Evolutionary conservation across 2,329 filamentous ascomycete species (phyloP).

Genomic region (Talaromyces piceae): DNA sequence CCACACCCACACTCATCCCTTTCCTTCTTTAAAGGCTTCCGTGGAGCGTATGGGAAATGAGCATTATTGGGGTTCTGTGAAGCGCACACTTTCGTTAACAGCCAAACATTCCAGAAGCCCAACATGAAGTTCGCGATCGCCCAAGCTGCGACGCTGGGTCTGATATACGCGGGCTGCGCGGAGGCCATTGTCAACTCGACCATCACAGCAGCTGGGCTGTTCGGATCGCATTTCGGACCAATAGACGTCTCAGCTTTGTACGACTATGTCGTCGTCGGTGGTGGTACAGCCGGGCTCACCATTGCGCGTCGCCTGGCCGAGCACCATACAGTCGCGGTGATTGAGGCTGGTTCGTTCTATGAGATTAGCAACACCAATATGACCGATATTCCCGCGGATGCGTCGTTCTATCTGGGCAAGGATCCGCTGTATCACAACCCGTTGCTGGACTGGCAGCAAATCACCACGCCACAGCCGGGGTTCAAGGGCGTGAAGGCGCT

Average conservation of each 20-base stretch:
- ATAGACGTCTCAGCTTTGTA: not conserved
- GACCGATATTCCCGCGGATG: not conserved
- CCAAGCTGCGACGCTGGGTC: too few relatives aligned
- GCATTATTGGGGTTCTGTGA: too few relatives aligned
- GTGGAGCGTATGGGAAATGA: too few relatives aligned
- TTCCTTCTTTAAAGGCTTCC: too few relatives aligned
- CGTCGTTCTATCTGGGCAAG: not conserved
- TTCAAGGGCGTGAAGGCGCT: conserved; percentile 9
- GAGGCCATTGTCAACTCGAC: too few relatives aligned
- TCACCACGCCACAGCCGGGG: conserved; percentile 17
- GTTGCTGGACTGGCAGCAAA: conserved; percentile 20
- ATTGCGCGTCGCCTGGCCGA: conserved; percentile 23
- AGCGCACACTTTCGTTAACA: too few relatives aligned
- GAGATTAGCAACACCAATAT: conserved; percentile 4
- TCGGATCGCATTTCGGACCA: conserved; percentile 1
- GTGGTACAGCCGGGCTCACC: conserved; percentile 26
- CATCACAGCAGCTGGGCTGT: not conserved
- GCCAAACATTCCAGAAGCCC: too few relatives aligned
- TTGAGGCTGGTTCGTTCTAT: conserved; percentile 22
- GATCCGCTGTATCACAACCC: conserved; percentile 3
- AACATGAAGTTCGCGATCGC: too few relatives aligned
- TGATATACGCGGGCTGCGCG: too few relatives aligned
- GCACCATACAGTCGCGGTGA: conserved; percentile 17
- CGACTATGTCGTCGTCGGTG: conserved; percentile 28
- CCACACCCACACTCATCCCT: too few relatives aligned